These are phyloP conservation scores for Saturnispora quitensis DNA, from an alignment of 805 yeast species.

Conservation along the genomic window DNA sequence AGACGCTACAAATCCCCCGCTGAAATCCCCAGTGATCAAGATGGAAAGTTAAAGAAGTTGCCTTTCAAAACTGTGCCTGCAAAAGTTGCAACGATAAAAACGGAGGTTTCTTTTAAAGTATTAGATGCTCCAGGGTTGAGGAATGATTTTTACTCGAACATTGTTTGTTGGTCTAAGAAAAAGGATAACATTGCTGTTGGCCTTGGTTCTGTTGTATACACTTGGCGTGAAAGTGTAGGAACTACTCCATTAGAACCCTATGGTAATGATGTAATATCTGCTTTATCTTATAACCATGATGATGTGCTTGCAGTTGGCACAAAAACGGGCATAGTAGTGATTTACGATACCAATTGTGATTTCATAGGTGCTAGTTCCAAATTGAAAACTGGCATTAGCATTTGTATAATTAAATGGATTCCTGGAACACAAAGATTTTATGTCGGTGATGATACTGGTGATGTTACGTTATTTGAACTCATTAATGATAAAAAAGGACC, in stretches of 20 bases:
- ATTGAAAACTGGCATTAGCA: constrained; percentile 30
- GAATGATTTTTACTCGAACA: constrained; percentile 71
- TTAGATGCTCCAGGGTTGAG: constrained; percentile 63
- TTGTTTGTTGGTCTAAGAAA: constrained; percentile 59
- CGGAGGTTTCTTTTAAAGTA: constrained; percentile 40
- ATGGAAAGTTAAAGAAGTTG: neutral
- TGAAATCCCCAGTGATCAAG: constrained; percentile 3
- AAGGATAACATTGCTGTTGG: constrained; percentile 57
- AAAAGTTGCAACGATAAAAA: constrained; percentile 16
- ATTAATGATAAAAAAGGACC: neutral
- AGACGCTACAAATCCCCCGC: constrained; percentile 3
- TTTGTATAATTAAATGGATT: constrained; percentile 58
- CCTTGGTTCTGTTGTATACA: constrained; percentile 43
- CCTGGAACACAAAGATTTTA: constrained; percentile 35
- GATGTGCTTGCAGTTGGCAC: constrained; percentile 48
- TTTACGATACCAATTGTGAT: constrained; percentile 25
- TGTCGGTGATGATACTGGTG: constrained; percentile 62
- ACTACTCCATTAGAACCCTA: constrained; percentile 36
- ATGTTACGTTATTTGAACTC: constrained; percentile 36
- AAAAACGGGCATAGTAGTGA: constrained; percentile 41
- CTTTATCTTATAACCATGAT: constrained; percentile 46
- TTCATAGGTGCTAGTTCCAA: constrained; percentile 14
- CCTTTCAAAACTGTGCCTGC: neutral
- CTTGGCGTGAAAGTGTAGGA: constrained; percentile 51
- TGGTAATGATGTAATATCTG: constrained; percentile 39